A percentile compares a stretch with the other conserved stretches of the same genome.
phyloP scores from a whole-genome alignment of 371 early-diverging fungal genomes.

The Gilbertella persicaria region DNA sequence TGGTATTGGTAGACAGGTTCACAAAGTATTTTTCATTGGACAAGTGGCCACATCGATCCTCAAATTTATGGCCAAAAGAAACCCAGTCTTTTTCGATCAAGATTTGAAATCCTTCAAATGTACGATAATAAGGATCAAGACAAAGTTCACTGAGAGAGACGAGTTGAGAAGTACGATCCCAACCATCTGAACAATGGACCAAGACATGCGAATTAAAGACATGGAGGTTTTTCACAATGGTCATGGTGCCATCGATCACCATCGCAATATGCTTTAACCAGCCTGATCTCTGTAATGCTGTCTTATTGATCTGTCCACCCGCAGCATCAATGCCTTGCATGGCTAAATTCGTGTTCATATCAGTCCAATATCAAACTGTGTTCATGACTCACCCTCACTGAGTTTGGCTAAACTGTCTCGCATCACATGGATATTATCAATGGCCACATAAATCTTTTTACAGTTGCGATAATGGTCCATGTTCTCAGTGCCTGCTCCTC shows the following conservation, averaged over 20 bases:
- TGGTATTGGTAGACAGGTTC: slow-evolving; percentile 58
- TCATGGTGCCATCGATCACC: slow-evolving; percentile 77
- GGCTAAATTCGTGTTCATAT: too few relatives aligned
- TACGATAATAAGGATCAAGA: slow-evolving; percentile 94
- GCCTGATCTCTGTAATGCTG: slow-evolving; percentile 64
- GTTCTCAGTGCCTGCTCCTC: slow-evolving; percentile 95
- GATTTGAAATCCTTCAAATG: slow-evolving; percentile 86
- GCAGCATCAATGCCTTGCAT: slow-evolving; percentile 57
- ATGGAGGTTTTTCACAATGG: slow-evolving; percentile 85
- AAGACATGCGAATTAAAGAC: slow-evolving; percentile 81
- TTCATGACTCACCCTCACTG: slow-evolving; percentile 67
- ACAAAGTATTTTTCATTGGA: slow-evolving; percentile 78
- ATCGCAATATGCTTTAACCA: slow-evolving; percentile 89
- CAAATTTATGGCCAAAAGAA: slow-evolving; percentile 95
- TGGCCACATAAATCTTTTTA: slow-evolving; percentile 83
- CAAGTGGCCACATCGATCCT: slow-evolving; percentile 89
- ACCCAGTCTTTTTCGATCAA: slow-evolving; percentile 97
- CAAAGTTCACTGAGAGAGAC: slow-evolving; percentile 88
- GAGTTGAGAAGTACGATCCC: slow-evolving; percentile 97
- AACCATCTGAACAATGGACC: slow-evolving; percentile 99
- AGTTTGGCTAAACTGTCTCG: slow-evolving; percentile 84
- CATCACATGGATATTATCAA: slow-evolving; percentile 98
- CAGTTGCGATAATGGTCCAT: slow-evolving; percentile 91
- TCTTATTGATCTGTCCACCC: slow-evolving; percentile 52
- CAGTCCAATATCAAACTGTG: too few relatives aligned